Evolutionary conservation across 2,329 filamentous ascomycete species (phyloP).

Genomic region (Diaporthe nobilis): DNA sequence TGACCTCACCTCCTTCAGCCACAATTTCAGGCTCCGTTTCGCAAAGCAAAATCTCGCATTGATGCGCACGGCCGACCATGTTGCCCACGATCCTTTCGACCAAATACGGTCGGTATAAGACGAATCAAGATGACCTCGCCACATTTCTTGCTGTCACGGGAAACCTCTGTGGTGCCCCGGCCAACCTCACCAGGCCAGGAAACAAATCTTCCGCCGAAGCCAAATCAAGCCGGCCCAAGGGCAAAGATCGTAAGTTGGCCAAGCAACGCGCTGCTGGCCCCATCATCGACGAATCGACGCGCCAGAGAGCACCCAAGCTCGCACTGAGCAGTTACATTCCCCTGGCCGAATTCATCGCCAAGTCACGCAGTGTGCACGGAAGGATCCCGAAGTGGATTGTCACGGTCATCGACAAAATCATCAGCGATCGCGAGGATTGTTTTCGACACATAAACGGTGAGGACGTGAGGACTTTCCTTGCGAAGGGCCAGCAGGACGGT

Average conservation of each 20-base stretch:
- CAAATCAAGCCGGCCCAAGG: conserved; percentile 18
- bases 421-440: conserved; percentile 20
- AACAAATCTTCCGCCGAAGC: not conserved
- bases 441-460: conserved; percentile 25
- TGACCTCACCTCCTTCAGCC: not conserved
- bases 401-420: conserved; percentile 16
- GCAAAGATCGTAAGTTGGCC: conserved; percentile 32
- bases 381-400: conserved; percentile 18
- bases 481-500: conserved; percentile 17
- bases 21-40: not conserved
- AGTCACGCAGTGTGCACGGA: conserved; percentile 16
- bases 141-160: conserved; percentile 30
- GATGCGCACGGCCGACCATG: not conserved
- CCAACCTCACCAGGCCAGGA: not conserved
- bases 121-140: conserved; percentile 30
- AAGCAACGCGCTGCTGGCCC: conserved; percentile 1
- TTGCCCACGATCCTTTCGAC: conserved; percentile 16
- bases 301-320: conserved; percentile 18
- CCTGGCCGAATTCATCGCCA: conserved; percentile 22
- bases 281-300: conserved; percentile 7
- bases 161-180: conserved; percentile 8
- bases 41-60: not conserved
- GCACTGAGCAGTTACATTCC: conserved; percentile 16
- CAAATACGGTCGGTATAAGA: conserved; percentile 31
- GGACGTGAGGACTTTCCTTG: not conserved